A percentile compares a stretch with the other conserved stretches of the same genome.
Evolutionary conservation across 805 yeast genomes (phyloP).

Genomic region (Scheffersomyces stipitis): DNA sequence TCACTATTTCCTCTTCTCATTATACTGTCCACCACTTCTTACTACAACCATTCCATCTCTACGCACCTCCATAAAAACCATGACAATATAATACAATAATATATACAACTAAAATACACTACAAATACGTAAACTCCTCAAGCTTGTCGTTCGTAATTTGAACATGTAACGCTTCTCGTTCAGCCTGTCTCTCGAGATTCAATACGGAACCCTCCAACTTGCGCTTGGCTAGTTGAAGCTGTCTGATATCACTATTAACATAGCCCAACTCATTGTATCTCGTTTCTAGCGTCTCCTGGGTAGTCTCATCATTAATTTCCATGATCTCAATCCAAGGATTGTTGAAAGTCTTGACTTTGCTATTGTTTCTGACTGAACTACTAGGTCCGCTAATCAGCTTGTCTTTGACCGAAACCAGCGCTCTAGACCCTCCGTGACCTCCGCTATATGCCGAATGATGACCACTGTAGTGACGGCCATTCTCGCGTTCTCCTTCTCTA

Average conservation of each 20-base stretch:
- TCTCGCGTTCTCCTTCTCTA: slow-evolving; percentile 1
- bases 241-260: slow-evolving; percentile 23
- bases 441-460: slow-evolving; percentile 1
- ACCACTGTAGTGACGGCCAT: slow-evolving; percentile 3
- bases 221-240: slow-evolving; percentile 23
- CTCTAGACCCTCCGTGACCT: background rate
- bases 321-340: slow-evolving; percentile 37
- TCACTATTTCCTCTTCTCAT: no score
- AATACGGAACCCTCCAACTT: slow-evolving; percentile 18
- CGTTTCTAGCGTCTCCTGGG: slow-evolving; percentile 23
- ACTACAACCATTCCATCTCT: no score
- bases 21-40: no score
- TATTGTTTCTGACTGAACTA: background rate
- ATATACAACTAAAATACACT: no score
- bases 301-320: slow-evolving; percentile 24
- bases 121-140: slow-evolving; percentile 47
- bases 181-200: slow-evolving; percentile 22
- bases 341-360: slow-evolving; percentile 5
- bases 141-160: slow-evolving; percentile 47
- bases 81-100: no score
- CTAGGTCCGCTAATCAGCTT: background rate
- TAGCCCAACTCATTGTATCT: slow-evolving; percentile 23
- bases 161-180: slow-evolving; percentile 34
- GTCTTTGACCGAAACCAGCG: background rate
- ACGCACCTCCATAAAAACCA: no score